Base-by-base conservation (phyloP, 1,139 yeast species). In the Pneumocystis sp. region DNA sequence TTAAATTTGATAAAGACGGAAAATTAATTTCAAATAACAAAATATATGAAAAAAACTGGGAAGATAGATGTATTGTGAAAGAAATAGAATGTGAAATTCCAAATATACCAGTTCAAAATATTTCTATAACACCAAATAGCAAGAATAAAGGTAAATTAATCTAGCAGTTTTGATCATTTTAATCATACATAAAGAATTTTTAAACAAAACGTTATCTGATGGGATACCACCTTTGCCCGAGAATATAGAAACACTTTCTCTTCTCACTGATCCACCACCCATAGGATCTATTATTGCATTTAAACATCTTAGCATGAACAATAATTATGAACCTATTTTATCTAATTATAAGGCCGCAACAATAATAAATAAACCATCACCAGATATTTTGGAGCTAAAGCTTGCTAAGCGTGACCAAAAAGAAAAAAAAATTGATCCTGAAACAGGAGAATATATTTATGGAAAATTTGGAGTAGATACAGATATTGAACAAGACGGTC, bases 391-490 rank as follows among this genome's bases (percentile, higher is more conserved):
- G 10, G 25, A 15, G 6, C 12, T 59, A 12, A 1, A 42, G n/a
- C 61, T 59, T 39, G 40, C 61, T 39, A 59, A 59, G 6, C 61
- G 61, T 39, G 61, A 59, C 25, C 44, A 21, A 21, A 39, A 39
- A 39, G n/a, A 59, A 31, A 39, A 42, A 12, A 25, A 59, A 25
- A 25, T 39, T 31, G 45, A 59, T 42, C 40, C 37, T 10, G 61
- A 59, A 59, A 59, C 61, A 19, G 61, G 61, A 21, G 61, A 59
- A 29, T 15, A 42, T 8, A 31, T 59, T 39, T 42, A 39, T 15
- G 61, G 61, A 29, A 59, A 42, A 31, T 59, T 59, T 59, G 61
- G 57, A 5, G 57, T 50, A 7, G 57, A 50, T 19, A 50, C 57
- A 50, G 57, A 50, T 50, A 6, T 50, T 8, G 57, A 50, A 50